A percentile compares a stretch with the other conserved stretches of the same genome.
phyloP scores from a whole-genome alignment of 306 rosid species.

The Lathyrus aphaca region DNA sequence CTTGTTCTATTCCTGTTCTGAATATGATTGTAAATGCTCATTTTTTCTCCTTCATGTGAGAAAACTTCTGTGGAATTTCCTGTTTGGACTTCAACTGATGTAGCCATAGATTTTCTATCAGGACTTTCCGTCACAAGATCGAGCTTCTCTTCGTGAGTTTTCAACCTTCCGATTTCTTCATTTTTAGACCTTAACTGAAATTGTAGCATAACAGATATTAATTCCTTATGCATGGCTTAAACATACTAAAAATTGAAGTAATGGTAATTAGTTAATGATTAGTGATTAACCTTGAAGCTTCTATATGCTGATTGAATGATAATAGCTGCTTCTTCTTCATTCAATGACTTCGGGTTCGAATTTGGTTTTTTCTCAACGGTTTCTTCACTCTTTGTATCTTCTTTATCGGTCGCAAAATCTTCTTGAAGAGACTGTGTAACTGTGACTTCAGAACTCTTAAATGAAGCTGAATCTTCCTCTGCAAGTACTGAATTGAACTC shows the following conservation, averaged over 20 bases:
- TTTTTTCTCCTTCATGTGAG: slow-evolving; percentile 59
- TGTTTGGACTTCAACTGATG: slow-evolving; percentile 76
- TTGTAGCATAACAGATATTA: slow-evolving; percentile 22
- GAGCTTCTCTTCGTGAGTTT: slow-evolving; percentile 39
- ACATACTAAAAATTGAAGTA: slow-evolving; percentile 23
- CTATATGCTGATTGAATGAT: slow-evolving; percentile 81
- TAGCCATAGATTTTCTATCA: slow-evolving; percentile 56
- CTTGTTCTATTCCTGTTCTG: slow-evolving; percentile 60
- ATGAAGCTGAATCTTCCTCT: slow-evolving; percentile 73
- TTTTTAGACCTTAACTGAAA: slow-evolving; percentile 62
- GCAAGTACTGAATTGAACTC: slow-evolving; percentile 75
- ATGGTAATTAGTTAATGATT: slow-evolving; percentile 17
- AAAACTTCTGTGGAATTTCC: slow-evolving; percentile 66
- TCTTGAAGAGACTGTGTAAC: slow-evolving; percentile 56
- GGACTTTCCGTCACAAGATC: slow-evolving; percentile 50
- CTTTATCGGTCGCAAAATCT: slow-evolving; percentile 40
- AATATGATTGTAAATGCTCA: slow-evolving; percentile 42
- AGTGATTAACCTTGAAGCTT: slow-evolving; percentile 60
- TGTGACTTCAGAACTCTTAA: slow-evolving; percentile 62
- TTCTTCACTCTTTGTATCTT: slow-evolving; percentile 47
- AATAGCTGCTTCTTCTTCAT: slow-evolving; percentile 69
- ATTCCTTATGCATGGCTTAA: slow-evolving; percentile 24
- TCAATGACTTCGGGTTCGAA: slow-evolving; percentile 41
- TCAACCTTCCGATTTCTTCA: slow-evolving; percentile 38
- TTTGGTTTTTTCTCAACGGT: slow-evolving; percentile 43